Evolutionary conservation across 495 filamentous ascomycete genomes (phyloP).

Genomic region (Parathielavia appendiculata): DNA sequence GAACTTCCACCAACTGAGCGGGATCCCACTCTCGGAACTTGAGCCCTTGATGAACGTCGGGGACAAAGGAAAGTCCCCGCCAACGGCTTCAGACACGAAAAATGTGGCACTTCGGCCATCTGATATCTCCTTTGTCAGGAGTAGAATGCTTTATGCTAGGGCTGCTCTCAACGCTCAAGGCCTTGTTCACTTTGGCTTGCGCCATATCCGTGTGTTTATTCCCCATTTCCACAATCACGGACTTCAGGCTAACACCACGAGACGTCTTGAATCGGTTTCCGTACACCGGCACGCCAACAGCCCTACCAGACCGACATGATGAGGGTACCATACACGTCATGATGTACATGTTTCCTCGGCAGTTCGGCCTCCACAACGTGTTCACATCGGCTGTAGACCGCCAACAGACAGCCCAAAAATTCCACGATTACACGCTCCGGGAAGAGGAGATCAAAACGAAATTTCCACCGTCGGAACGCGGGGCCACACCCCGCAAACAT

Average conservation of each 20-base stretch:
- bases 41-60: constrained; percentile 22
- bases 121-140: constrained; percentile 71
- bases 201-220: constrained; percentile 66
- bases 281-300: constrained; percentile 24
- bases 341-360: constrained; percentile 90
- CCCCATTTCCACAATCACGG: neutral
- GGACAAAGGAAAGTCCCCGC: constrained; percentile 14
- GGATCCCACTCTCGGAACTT: constrained; percentile 46
- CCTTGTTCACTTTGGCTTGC: constrained; percentile 64
- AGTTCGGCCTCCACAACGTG: constrained; percentile 88
- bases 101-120: constrained; percentile 40
- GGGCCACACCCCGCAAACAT: constrained; percentile 29
- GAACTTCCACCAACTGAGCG: constrained; percentile 74
- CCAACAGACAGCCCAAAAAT: constrained; percentile 59
- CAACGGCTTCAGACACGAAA: constrained; percentile 13
- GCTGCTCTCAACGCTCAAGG: constrained; percentile 63
- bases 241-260: constrained; percentile 32
- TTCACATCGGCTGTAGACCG: constrained; percentile 65
- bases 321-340: constrained; percentile 64
- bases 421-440: constrained; percentile 77
- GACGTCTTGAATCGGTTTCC: constrained; percentile 80
- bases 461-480: constrained; percentile 25
- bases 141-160: constrained; percentile 80
- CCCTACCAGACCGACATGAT: constrained; percentile 32
- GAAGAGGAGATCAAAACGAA: constrained; percentile 69